phyloP scores from a whole-genome alignment of 2,329 filamentous ascomycete genomes.

The Cylindrodendrum hubeiense region DNA sequence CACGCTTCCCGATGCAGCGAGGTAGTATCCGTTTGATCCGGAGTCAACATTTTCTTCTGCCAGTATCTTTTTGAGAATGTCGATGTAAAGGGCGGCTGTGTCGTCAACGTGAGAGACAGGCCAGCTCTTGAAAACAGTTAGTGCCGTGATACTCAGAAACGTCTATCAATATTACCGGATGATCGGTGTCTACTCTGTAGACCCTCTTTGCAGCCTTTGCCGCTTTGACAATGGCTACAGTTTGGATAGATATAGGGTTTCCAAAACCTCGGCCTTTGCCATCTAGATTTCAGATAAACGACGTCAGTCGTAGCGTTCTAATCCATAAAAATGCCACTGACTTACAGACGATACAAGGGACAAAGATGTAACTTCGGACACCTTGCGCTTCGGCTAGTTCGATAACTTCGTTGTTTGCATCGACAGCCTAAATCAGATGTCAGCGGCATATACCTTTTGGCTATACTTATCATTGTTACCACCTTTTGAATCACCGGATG shows the following conservation, averaged over 20 bases:
- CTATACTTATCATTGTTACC: not conserved
- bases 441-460: not conserved
- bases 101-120: conserved; percentile 65
- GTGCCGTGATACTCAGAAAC: not conserved
- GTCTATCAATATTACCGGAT: conserved; percentile 1
- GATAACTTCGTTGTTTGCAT: conserved; percentile 57
- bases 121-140: conserved; percentile 54
- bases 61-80: conserved; percentile 59
- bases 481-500: conserved; percentile 1
- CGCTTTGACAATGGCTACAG: conserved; percentile 23
- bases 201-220: conserved; percentile 19
- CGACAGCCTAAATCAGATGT: conserved; percentile 48
- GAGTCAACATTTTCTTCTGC: conserved; percentile 49
- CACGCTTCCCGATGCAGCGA: conserved; percentile 61
- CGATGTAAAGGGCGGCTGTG: conserved; percentile 59
- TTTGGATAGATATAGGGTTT: conserved; percentile 28
- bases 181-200: conserved; percentile 13
- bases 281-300: not conserved
- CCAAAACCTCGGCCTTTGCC: conserved; percentile 26
- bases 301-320: not conserved
- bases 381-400: conserved; percentile 56
- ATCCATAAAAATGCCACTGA: not conserved
- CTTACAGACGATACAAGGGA: conserved; percentile 64
- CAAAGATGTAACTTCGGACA: conserved; percentile 65
- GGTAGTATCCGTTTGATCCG: conserved; percentile 62